Evolutionary conservation across 2,329 filamentous ascomycete species (phyloP).

Genomic region (Hypomyces perniciosus): DNA sequence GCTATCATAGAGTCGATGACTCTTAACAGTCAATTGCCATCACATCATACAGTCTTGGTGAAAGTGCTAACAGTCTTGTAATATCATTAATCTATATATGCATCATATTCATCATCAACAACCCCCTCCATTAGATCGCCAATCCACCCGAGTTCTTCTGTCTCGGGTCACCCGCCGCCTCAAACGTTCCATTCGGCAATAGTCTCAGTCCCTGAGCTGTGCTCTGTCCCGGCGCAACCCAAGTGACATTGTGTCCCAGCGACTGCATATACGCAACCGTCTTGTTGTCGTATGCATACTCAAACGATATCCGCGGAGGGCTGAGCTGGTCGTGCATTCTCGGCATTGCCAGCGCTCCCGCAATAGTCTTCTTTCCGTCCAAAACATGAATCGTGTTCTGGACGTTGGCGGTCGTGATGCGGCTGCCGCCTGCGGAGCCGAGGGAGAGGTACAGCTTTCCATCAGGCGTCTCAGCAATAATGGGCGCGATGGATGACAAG

Average conservation of each 20-base stretch:
- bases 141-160: conserved; percentile 68
- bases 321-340: conserved; percentile 78
- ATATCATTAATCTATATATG: neutral
- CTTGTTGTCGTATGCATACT: conserved; percentile 64
- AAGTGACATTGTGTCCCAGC: conserved; percentile 69
- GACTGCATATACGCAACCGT: conserved; percentile 61
- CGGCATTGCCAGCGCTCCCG: conserved; percentile 59
- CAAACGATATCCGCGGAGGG: conserved; percentile 63
- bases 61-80: too few relatives aligned
- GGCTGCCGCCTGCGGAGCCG: conserved; percentile 74
- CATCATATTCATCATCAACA: neutral
- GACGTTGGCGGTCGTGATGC: conserved; percentile 79
- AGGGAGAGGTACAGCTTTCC: conserved; percentile 64
- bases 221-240: conserved; percentile 59
- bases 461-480: conserved; percentile 67
- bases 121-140: conserved; percentile 31
- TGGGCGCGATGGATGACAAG: conserved; percentile 68
- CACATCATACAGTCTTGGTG: neutral
- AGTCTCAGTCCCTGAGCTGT: conserved; percentile 67
- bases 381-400: conserved; percentile 71
- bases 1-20: too few relatives aligned
- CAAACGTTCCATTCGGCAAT: conserved; percentile 60
- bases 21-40: neutral
- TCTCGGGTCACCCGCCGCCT: conserved; percentile 77
- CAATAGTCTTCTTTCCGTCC: conserved; percentile 56